A percentile compares a stretch with the other conserved stretches of the same genome.
Evolutionary conservation across 495 filamentous ascomycete species (phyloP).

Genomic region (Lasiosphaeria miniovina): DNA sequence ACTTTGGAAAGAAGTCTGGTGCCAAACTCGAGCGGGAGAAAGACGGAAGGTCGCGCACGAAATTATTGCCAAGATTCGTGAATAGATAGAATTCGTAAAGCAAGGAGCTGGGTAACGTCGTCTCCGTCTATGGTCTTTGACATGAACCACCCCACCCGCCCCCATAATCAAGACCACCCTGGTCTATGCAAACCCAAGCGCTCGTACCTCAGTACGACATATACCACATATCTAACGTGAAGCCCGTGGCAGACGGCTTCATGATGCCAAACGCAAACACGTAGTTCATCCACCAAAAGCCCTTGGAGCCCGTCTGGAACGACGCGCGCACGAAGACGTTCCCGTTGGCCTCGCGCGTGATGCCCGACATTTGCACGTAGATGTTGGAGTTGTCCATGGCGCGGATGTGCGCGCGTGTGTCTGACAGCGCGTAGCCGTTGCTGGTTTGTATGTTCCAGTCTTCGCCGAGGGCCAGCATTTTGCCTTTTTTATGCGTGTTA

Average conservation of each 20-base stretch:
- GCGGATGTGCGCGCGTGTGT: constrained; percentile 19
- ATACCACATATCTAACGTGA: constrained; percentile 19
- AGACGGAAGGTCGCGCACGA: no score
- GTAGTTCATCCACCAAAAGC: constrained; percentile 23
- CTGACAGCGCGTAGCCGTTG: constrained; percentile 11
- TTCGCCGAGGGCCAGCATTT: constrained; percentile 19
- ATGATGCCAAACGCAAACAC: constrained; percentile 19
- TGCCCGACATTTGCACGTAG: constrained; percentile 18
- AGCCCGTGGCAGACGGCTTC: constrained; percentile 13
- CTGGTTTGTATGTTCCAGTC: constrained; percentile 15
- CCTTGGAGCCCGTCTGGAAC: constrained; percentile 18
- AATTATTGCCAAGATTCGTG: no score
- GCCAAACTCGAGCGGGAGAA: no score
- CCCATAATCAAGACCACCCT: no score
- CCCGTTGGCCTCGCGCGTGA: constrained; percentile 9
- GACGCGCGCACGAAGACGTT: constrained; percentile 12
- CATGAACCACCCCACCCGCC: no score
- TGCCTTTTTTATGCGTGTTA: constrained; percentile 6
- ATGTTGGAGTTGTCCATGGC: constrained; percentile 20
- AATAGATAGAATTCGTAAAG: no score
- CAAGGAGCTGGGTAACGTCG: no score
- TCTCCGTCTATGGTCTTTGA: no score
- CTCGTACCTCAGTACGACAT: constrained; percentile 1
- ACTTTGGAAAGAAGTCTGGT: no score
- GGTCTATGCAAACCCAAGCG: no score